Evolutionary conservation across 1,284 basidiomycete species (phyloP), one percentile per base, ranked within the genome.

Genomic region (Boletellus deceptivus): DNA sequence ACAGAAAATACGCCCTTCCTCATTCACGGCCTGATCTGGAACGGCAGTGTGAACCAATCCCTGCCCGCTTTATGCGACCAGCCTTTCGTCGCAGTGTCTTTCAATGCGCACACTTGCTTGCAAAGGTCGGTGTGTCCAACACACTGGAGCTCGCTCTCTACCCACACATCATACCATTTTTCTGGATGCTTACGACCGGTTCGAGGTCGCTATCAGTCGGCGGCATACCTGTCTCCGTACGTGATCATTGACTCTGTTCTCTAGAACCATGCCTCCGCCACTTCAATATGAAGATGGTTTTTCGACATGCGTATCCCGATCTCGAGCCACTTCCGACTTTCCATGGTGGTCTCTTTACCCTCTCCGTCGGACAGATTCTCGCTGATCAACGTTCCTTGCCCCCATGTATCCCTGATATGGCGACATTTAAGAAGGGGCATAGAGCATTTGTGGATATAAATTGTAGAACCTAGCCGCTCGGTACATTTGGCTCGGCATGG

Each of bases 1-100:
- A 22, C 4, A 4, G 22, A 22, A 22, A 22, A 22, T 22, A 22
- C 22, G 22, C 22, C 22, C 22, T 22, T 22, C 46, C 33, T 20
- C 20, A 20, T 20, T 20, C 20, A 20, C 20, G 20, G 20, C 45
- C 70, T 73, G 62, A 65, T 67, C 58, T 72, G 66, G 72, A n/a
- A n/a, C n/a, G n/a, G n/a, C n/a, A n/a, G 13, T 37, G 17, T 31
- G 31, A 31, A 16, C 36, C 53, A 37, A 40, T 50, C 44, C 49
- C 55, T 55, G 48, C 56, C 55, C 49, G 46, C 59, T 51, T 59
- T 63, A 39, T 61, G 46, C 22, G 18, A 43, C 29, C 24, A 16
- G 17, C 54, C 55, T 57, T 67, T 68, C 58, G 57, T 55, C 36
- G 14, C 29, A 11, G 50, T 43, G 17, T 36, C 53, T 54, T 55